These are phyloP conservation scores for Lablab purpureus DNA, from an alignment of 306 rosid species.

Conservation along the genomic window DNA sequence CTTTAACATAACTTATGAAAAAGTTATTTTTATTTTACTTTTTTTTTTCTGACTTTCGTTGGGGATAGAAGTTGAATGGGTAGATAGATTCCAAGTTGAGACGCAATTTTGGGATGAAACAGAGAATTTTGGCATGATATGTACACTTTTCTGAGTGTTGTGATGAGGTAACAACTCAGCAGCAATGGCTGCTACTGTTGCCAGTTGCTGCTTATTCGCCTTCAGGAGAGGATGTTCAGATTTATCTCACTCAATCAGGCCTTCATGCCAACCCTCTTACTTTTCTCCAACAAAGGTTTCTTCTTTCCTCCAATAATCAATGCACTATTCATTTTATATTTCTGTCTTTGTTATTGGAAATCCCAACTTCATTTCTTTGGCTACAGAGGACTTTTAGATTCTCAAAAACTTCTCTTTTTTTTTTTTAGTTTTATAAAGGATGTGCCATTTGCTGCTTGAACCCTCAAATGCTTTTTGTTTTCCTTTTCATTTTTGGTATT, in stretches of 20 bases:
- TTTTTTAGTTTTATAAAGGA: too few relatives aligned
- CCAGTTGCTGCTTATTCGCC: slow-evolving; percentile 43
- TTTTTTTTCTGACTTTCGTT: too few relatives aligned
- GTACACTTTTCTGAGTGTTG: neutral
- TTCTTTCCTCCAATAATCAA: neutral
- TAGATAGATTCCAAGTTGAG: too few relatives aligned
- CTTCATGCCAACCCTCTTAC: slow-evolving; percentile 77
- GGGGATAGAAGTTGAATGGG: too few relatives aligned
- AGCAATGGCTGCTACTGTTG: slow-evolving; percentile 57
- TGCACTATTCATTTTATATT: neutral
- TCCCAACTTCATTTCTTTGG: neutral
- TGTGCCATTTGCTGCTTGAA: neutral
- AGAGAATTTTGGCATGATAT: neutral
- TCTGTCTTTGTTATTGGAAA: neutral
- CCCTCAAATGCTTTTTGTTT: neutral
- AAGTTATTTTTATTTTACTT: too few relatives aligned
- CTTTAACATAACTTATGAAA: too few relatives aligned
- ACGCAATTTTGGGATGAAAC: neutral
- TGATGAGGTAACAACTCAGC: neutral
- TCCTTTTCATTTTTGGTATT: too few relatives aligned
- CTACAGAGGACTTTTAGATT: neutral
- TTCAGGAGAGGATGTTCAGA: slow-evolving; percentile 63
- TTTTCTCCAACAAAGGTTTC: slow-evolving; percentile 72
- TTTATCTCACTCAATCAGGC: slow-evolving; percentile 64
- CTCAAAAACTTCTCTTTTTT: neutral